A percentile compares a stretch with the other conserved stretches of the same genome.
These are phyloP conservation scores for Hymenoscyphus fraxineus DNA, from an alignment of 2,329 filamentous ascomycete species.

Conservation along the genomic window DNA sequence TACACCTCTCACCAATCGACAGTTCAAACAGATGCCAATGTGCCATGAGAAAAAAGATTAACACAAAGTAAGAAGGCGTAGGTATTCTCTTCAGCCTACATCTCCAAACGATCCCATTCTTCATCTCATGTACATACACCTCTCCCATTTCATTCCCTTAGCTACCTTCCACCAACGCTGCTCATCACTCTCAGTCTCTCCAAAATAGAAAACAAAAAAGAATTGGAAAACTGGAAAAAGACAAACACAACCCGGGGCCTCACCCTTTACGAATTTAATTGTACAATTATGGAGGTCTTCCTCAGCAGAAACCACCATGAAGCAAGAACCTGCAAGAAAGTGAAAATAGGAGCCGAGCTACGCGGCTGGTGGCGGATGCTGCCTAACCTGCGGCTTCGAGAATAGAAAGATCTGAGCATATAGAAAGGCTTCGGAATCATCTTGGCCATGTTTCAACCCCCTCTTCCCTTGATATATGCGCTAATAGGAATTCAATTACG, in stretches of 20 bases:
- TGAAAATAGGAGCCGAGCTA: slow-evolving; percentile 8
- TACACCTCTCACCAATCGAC: neutral
- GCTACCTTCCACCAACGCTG: neutral
- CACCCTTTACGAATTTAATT: slow-evolving; percentile 18
- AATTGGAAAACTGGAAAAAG: slow-evolving; percentile 11
- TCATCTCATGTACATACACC: slow-evolving; percentile 20
- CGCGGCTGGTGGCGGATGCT: slow-evolving; percentile 5
- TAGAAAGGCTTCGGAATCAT: slow-evolving; percentile 3
- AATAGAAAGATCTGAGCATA: slow-evolving; percentile 11
- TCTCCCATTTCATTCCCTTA: neutral
- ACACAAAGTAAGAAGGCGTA: neutral
- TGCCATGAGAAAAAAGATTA: neutral
- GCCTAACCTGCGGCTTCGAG: slow-evolving; percentile 17
- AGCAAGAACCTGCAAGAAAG: slow-evolving; percentile 16
- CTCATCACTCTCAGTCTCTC: neutral
- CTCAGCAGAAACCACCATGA: slow-evolving; percentile 5
- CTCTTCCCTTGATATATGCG: slow-evolving; percentile 19
- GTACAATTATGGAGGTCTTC: slow-evolving; percentile 21
- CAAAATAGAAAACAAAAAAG: slow-evolving; percentile 10
- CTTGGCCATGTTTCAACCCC: slow-evolving; percentile 11
- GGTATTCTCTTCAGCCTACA: neutral
- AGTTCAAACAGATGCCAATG: neutral
- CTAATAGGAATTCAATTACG: slow-evolving; percentile 17
- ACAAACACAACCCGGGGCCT: slow-evolving; percentile 3
- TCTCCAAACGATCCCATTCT: slow-evolving; percentile 1